Conservation (phyloP, 2,329 filamentous ascomycete genomes). For the Atkinsonella texensis region DNA sequence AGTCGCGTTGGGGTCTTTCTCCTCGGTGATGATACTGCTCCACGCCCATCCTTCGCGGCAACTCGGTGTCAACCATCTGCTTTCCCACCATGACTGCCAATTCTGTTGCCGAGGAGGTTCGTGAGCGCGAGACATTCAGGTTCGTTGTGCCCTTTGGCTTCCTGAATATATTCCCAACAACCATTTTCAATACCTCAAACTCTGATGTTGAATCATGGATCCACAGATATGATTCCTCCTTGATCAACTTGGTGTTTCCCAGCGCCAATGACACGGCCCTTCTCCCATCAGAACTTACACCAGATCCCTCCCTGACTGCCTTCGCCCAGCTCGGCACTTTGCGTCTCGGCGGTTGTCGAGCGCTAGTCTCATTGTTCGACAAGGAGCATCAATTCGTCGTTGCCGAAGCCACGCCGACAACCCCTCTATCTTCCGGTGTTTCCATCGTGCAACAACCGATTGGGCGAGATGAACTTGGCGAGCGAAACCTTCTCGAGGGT, state of each 20-base stretch:
- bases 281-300: constrained; percentile 6
- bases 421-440: constrained; percentile 20
- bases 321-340: constrained; percentile 37
- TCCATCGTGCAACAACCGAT: constrained; percentile 1
- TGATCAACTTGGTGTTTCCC: constrained; percentile 4
- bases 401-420: constrained; percentile 34
- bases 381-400: constrained; percentile 34
- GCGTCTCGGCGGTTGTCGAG: constrained; percentile 27
- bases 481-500: constrained; percentile 18
- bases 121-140: constrained; percentile 6
- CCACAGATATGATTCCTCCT: constrained; percentile 5
- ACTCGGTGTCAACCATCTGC: not conserved
- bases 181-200: not conserved
- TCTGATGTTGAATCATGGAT: not conserved
- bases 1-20: too few species aligned
- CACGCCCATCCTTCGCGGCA: not conserved
- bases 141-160: not conserved
- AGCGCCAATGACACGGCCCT: not conserved
- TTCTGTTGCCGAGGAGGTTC: constrained; percentile 3
- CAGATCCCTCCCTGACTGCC: constrained; percentile 31
- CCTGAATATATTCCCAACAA: not conserved
- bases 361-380: constrained; percentile 40
- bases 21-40: constrained; percentile 1
- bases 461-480: constrained; percentile 1
- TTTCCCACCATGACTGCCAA: constrained; percentile 2